These are phyloP conservation scores for Lactifluus piperatus DNA, from an alignment of 768 basidiomycete species.

Conservation along the genomic window DNA sequence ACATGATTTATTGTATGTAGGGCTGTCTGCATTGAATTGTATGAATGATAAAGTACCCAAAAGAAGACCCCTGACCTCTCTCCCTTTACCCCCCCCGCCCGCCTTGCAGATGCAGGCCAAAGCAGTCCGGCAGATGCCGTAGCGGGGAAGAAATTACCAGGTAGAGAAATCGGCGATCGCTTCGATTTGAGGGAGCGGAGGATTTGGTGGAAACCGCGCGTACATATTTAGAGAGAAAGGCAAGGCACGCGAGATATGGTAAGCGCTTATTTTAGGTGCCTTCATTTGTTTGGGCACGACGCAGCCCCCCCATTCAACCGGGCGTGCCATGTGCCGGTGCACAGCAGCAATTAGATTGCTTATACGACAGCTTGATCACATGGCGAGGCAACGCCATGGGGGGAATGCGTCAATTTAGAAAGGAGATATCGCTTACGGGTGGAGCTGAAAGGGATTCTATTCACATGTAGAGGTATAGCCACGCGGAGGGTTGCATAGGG, in stretches of 20 bases:
- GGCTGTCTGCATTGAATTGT: neutral
- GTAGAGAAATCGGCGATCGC: neutral
- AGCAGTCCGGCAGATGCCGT: neutral
- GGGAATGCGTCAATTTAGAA: neutral
- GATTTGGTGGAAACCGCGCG: neutral
- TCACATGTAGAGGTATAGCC: neutral
- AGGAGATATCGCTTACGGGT: constrained; percentile 4
- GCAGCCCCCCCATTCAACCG: neutral
- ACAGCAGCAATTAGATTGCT: neutral
- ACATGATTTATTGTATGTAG: neutral
- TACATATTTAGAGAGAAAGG: neutral
- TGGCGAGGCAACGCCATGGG: neutral
- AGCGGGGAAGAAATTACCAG: neutral
- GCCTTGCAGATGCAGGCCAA: too few relatives aligned
- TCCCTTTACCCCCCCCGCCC: too few relatives aligned
- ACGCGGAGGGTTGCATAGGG: neutral
- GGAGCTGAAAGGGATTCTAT: neutral
- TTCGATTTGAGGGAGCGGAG: too few relatives aligned
- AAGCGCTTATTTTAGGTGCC: neutral
- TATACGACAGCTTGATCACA: neutral
- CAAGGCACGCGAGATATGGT: neutral
- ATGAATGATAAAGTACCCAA: neutral
- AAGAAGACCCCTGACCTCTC: too few relatives aligned
- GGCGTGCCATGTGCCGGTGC: neutral
- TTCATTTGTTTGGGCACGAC: neutral